Evolutionary conservation across 2,329 filamentous ascomycete genomes (phyloP), one percentile per base, ranked within the genome.

Genomic region (Sporothrix curviconia): DNA sequence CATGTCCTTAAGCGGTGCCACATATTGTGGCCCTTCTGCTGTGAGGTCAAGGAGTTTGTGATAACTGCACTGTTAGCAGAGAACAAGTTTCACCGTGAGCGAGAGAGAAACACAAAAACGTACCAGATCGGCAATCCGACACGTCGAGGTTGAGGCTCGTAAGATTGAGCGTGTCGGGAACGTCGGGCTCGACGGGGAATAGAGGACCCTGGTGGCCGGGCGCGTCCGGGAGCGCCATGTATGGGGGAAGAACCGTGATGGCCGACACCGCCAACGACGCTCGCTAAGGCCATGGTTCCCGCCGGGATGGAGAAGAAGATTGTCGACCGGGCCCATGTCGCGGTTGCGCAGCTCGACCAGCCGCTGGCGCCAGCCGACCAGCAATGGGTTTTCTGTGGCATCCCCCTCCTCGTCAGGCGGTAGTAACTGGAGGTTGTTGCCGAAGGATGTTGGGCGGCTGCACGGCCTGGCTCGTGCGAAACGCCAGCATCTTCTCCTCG

Each of bases 341-440:
- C 50, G 22, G 36, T 42, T 25, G n/a, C 36, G 36, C 22, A 53
- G 36, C 36, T 53, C 50, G 22, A 53, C 50, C n/a, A 53, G 24
- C 37, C 50, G 19, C 37, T 53, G 50, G 36, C 50, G 34, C 50
- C 50, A 53, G 22, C 50, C 50, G 12, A 28, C 50, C 2, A 53
- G 50, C 50, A 53, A 36, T 25, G 34, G 50, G 24, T 53, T 53
- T 19, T 53, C 50, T 8, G 50, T 53, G 24, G 50, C 50, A 36
- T 53, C 50, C 25, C 25, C 47, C 2, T 25, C n/a, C n/a, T n/a
- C n/a, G n/a, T n/a, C n/a, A n/a, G n/a, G n/a, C n/a, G n/a, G n/a
- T n/a, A n/a, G n/a, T n/a, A n/a, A n/a, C n/a, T n/a, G n/a, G n/a
- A n/a, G n/a, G n/a, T n/a, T n/a, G n/a, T n/a, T n/a, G n/a, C n/a